A percentile compares a stretch with the other conserved stretches of the same genome.
These are phyloP conservation scores for Fusarium equiseti DNA, from an alignment of 2,329 filamentous ascomycete species.

Conservation along the genomic window DNA sequence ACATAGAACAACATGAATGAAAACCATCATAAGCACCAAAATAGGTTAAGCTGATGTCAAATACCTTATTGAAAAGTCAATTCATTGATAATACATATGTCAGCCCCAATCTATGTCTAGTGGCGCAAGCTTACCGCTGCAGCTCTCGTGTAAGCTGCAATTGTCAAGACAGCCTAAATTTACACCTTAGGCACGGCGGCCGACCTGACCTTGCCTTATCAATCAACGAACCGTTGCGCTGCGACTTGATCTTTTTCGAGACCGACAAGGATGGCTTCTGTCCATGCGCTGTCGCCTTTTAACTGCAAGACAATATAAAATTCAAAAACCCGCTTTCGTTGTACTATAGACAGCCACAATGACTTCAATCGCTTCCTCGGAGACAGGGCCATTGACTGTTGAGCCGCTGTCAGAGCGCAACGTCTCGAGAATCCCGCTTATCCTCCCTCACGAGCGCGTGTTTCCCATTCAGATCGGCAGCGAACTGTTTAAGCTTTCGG, in stretches of 20 bases:
- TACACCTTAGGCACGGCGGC: slow-evolving; percentile 18
- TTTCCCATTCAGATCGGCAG: slow-evolving; percentile 81
- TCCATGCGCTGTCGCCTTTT: slow-evolving; percentile 17
- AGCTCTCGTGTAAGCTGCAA: slow-evolving; percentile 24
- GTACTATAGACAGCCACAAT: slow-evolving; percentile 1
- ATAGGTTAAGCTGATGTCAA: neutral
- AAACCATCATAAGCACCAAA: neutral
- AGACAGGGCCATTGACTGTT: slow-evolving; percentile 41
- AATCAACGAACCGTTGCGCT: slow-evolving; percentile 1
- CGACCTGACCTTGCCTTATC: slow-evolving; percentile 3
- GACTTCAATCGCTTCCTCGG: slow-evolving; percentile 47
- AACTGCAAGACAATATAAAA: slow-evolving; percentile 5
- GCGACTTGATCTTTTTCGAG: slow-evolving; percentile 12
- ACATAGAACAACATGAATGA: slow-evolving; percentile 17
- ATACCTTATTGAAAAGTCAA: neutral
- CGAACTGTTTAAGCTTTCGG: slow-evolving; percentile 78
- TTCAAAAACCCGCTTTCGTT: neutral
- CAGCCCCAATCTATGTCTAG: slow-evolving; percentile 26
- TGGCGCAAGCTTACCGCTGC: slow-evolving; percentile 38
- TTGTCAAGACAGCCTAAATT: slow-evolving; percentile 14
- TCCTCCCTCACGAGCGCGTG: slow-evolving; percentile 77
- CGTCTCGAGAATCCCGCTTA: slow-evolving; percentile 64
- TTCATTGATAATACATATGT: slow-evolving; percentile 22
- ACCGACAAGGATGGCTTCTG: slow-evolving; percentile 33
- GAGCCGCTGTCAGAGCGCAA: slow-evolving; percentile 49